phyloP scores from a whole-genome alignment of 1,284 basidiomycete genomes.

The Ceratobasidium sp. region DNA sequence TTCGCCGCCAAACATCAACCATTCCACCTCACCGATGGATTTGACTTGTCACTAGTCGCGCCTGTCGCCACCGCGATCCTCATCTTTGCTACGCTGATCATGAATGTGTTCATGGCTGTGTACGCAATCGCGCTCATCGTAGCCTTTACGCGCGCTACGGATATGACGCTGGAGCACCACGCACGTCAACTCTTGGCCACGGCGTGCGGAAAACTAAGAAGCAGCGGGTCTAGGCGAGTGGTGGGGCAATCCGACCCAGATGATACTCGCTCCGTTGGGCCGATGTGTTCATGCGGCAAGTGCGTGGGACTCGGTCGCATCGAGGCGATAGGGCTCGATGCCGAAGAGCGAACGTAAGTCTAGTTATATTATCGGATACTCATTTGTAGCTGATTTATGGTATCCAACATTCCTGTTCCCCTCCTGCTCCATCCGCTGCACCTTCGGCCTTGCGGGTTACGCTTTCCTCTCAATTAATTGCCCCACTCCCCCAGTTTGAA shows the following conservation, averaged over 20 bases:
- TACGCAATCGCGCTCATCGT: slow-evolving; percentile 24
- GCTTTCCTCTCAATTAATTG: slow-evolving; percentile 76
- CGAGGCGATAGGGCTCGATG: slow-evolving; percentile 75
- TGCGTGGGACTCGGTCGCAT: slow-evolving; percentile 77
- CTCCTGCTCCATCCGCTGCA: slow-evolving; percentile 58
- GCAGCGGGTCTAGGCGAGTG: slow-evolving; percentile 35
- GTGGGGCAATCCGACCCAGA: slow-evolving; percentile 30
- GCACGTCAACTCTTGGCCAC: slow-evolving; percentile 18
- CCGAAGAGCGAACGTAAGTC: slow-evolving; percentile 73
- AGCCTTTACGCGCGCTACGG: slow-evolving; percentile 28
- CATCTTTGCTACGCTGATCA: slow-evolving; percentile 21
- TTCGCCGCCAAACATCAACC: slow-evolving; percentile 44
- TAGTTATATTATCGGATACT: slow-evolving; percentile 25
- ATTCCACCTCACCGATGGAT: slow-evolving; percentile 50
- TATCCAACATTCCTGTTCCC: slow-evolving; percentile 55
- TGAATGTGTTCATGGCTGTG: slow-evolving; percentile 19
- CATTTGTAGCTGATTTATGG: slow-evolving; percentile 29
- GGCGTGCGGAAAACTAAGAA: too few relatives aligned
- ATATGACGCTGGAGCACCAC: slow-evolving; percentile 32
- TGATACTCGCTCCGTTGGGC: slow-evolving; percentile 70
- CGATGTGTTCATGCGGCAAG: slow-evolving; percentile 74
- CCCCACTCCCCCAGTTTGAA: too few relatives aligned
- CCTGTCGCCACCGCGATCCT: slow-evolving; percentile 37
- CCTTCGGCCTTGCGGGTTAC: slow-evolving; percentile 73
- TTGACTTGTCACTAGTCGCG: neutral